Evolutionary conservation across 345 rosid species (phyloP), one percentile per base, ranked within the genome.

Genomic region (Hirschfeldia incana): DNA sequence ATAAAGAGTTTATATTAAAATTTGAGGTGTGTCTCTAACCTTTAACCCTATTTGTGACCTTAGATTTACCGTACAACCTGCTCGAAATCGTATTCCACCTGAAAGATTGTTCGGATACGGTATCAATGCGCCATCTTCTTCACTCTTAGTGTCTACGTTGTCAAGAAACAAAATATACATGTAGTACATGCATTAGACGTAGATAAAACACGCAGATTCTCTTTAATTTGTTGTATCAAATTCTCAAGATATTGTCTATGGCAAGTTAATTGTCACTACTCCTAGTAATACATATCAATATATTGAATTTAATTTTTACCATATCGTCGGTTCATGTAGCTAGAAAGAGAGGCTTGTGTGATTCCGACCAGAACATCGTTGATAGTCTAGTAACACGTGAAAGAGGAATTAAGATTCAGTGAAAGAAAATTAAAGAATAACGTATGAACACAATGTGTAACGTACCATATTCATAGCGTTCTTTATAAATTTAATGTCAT

Each of bases 301-400:
- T 3, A 55, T 55, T 55, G 28, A 49, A 6, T 46, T 58, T 67
- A 9, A 33, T 15, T 4, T 49, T 32, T 74, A 74, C 64, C 70
- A 44, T 72, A 73, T 58, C 3, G 30, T 42, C 17, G 46, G 55
- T 79, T 78, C 58, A 91, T 73, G 65, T 87, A 91, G 27, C 77
- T 79, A 30, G 94, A 88, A 68, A 93, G 83, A 37, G 86, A 87
- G 55, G 89, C 93, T 75, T 91, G 91, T 57, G 90, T 86, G 13
- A 87, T 66, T 66, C 94, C 98, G 29, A 89, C 16, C 11, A 89
- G 30, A 39, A 88, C 93, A 76, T 93, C 97, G 27, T 89, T 91
- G 73, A 91, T 63, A 10, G 97, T 92, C 97, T 92, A 33, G 65
- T 51, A 73, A 33, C 26, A 33, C 6, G 8, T 11, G 1, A 11